Conservation (phyloP, 208 protist genomes). For the Lotmaria passim region DNA sequence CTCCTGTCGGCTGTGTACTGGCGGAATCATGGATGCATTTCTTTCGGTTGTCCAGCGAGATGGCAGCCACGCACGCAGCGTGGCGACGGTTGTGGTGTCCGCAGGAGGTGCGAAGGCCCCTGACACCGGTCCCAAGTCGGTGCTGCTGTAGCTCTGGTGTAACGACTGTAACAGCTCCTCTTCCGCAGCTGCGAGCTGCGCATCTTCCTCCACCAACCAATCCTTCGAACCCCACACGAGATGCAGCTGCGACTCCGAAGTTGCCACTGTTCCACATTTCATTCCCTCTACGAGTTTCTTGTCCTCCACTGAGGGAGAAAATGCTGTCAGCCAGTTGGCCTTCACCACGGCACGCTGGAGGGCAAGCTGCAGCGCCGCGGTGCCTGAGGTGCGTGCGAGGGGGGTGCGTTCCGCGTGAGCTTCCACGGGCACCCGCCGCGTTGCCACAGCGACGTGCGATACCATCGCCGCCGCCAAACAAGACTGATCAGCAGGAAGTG, state of each 20-base stretch:
- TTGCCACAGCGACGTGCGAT: not conserved
- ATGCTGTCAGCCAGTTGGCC: conserved; percentile 2
- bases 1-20: not conserved
- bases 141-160: not conserved
- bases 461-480: too few relatives aligned
- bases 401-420: conserved; percentile 24
- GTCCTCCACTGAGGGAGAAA: too few relatives aligned
- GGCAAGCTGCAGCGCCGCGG: conserved; percentile 6
- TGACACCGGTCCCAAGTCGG: too few relatives aligned
- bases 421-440: conserved; percentile 21
- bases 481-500: not conserved
- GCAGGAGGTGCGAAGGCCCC: not conserved
- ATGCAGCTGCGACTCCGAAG: not conserved
- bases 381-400: conserved; percentile 2
- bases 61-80: conserved; percentile 5
- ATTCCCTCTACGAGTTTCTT: not conserved
- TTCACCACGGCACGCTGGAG: not conserved
- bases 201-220: not conserved
- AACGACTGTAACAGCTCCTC: not conserved
- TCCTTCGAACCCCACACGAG: not conserved
- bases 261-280: not conserved
- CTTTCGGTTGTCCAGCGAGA: not conserved
- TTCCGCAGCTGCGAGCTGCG: not conserved
- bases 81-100: too few relatives aligned
- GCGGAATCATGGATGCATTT: not conserved